These are phyloP conservation scores for Cucurbitaria berberidis DNA, from an alignment of 2,329 filamentous ascomycete species.

Conservation along the genomic window DNA sequence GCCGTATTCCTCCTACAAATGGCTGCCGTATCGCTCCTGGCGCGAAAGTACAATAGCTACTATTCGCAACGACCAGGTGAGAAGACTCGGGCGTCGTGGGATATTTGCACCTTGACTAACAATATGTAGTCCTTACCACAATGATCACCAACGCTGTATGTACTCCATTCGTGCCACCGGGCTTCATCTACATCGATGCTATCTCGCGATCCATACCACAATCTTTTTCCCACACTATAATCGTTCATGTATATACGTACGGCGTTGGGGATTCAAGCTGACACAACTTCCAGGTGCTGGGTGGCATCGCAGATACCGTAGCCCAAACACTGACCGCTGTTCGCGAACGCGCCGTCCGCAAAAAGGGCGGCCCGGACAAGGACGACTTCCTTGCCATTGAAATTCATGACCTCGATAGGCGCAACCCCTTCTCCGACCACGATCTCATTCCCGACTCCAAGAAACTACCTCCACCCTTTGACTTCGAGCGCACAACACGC, in stretches of 20 bases:
- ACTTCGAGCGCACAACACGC: slow-evolving; percentile 90
- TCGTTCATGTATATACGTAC: neutral
- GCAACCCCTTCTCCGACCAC: slow-evolving; percentile 69
- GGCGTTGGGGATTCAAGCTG: slow-evolving; percentile 7
- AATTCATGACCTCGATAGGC: slow-evolving; percentile 84
- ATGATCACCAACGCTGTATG: slow-evolving; percentile 96
- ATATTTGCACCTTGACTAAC: slow-evolving; percentile 18
- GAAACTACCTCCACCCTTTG: slow-evolving; percentile 78
- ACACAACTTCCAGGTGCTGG: slow-evolving; percentile 62
- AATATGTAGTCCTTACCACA: slow-evolving; percentile 79
- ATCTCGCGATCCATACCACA: neutral
- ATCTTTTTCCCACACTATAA: neutral
- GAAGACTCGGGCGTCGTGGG: slow-evolving; percentile 22
- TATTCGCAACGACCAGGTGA: slow-evolving; percentile 87
- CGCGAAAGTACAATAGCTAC: slow-evolving; percentile 88
- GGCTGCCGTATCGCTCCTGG: slow-evolving; percentile 80
- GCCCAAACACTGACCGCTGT: slow-evolving; percentile 91
- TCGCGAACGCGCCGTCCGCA: slow-evolving; percentile 69
- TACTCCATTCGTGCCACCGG: slow-evolving; percentile 16
- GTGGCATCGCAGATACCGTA: slow-evolving; percentile 94
- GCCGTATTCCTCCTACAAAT: slow-evolving; percentile 88
- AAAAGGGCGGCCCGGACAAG: slow-evolving; percentile 68
- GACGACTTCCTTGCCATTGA: slow-evolving; percentile 82
- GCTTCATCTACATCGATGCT: slow-evolving; percentile 3
- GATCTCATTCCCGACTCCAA: slow-evolving; percentile 71